Evolutionary conservation across 208 protist genomes (phyloP).

Genomic region (Trypanosoma lewisi): DNA sequence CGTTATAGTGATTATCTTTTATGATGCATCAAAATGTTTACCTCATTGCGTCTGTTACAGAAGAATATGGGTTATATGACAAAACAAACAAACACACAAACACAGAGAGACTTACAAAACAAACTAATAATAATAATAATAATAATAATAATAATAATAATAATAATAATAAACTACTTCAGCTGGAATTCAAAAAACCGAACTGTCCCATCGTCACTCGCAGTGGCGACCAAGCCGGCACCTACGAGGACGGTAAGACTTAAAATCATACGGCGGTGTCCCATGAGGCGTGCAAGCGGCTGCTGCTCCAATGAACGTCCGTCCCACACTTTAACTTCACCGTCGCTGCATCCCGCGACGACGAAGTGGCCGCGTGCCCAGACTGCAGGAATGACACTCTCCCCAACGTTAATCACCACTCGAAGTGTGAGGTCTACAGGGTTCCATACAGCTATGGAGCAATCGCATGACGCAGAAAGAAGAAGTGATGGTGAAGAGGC

Average conservation of each 20-base stretch:
- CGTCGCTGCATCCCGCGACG: conserved; percentile 80
- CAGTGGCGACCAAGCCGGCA: conserved; percentile 32
- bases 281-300: conserved; percentile 51
- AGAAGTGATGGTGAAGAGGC: conserved; percentile 45
- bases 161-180: not conserved
- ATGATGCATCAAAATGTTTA: too few species aligned
- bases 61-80: too few species aligned
- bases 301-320: conserved; percentile 54
- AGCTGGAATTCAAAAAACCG: conserved; percentile 35
- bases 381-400: conserved; percentile 74
- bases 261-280: conserved; percentile 83
- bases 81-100: not conserved
- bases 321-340: conserved; percentile 79
- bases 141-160: too few species aligned
- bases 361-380: conserved; percentile 57
- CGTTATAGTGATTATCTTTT: too few species aligned
- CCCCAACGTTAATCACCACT: conserved; percentile 51
- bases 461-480: conserved; percentile 77
- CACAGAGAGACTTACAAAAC: not conserved
- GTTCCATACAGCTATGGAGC: conserved; percentile 81
- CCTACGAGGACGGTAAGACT: conserved; percentile 27
- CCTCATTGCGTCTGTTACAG: too few species aligned
- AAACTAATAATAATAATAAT: not conserved
- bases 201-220: conserved; percentile 75
- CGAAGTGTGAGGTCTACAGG: conserved; percentile 56